A percentile compares a stretch with the other conserved stretches of the same genome.
phyloP scores from a whole-genome alignment of 2,329 filamentous ascomycete genomes.

The Aureobasidium sp. region DNA sequence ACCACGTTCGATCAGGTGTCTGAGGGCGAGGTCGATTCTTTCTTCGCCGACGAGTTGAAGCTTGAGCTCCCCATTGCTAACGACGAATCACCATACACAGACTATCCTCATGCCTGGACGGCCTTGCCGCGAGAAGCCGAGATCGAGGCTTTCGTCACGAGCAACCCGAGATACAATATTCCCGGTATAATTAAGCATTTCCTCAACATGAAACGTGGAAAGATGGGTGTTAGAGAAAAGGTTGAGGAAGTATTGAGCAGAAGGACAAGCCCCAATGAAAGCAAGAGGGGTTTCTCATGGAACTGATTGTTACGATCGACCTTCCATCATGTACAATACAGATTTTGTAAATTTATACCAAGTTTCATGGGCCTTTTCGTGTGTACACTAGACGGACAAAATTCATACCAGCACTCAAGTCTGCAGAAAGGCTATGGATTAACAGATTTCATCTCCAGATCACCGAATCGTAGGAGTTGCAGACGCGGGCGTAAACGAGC shows the following conservation, averaged over 20 bases:
- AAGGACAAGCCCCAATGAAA: constrained; percentile 20
- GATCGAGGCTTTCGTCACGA: constrained; percentile 40
- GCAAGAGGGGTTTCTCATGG: constrained; percentile 4
- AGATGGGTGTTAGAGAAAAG: constrained; percentile 50
- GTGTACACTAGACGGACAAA: too few species aligned
- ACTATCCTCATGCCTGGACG: constrained; percentile 66
- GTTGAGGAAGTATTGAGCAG: constrained; percentile 54
- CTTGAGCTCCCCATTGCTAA: constrained; percentile 54
- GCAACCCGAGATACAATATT: constrained; percentile 25
- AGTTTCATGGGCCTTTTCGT: too few species aligned
- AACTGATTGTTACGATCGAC: not conserved
- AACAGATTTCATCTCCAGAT: too few species aligned
- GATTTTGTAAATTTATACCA: not conserved
- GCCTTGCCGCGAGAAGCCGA: constrained; percentile 68
- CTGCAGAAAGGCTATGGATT: too few species aligned
- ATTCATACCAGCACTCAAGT: too few species aligned
- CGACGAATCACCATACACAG: constrained; percentile 49
- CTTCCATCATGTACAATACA: not conserved
- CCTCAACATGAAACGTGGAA: constrained; percentile 36
- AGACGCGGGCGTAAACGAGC: too few species aligned
- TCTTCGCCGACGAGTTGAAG: constrained; percentile 54
- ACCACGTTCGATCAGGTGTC: constrained; percentile 61
- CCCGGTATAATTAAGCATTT: constrained; percentile 36
- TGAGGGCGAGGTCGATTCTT: constrained; percentile 53
- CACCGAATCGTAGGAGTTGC: too few species aligned